A percentile compares a stretch with the other conserved stretches of the same genome.
Conservation (phyloP, 306 rosid genomes). For the Neltuma alba region DNA sequence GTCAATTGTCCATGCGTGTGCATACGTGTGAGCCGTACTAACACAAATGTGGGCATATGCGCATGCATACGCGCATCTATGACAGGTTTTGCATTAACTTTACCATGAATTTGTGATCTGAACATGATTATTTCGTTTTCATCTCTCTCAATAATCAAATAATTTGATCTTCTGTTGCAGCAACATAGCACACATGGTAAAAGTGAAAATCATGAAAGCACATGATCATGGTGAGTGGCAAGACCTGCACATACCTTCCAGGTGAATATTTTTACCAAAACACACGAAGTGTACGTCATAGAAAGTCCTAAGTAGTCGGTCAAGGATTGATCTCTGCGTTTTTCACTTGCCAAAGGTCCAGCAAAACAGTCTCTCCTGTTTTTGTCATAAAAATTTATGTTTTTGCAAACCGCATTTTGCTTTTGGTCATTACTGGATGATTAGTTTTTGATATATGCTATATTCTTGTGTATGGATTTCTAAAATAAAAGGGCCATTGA, state of each 20-base stretch:
- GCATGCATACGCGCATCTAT: no score
- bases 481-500: neutral
- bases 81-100: no score
- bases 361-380: neutral
- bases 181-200: constrained; percentile 79
- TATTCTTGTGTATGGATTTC: neutral
- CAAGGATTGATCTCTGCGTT: neutral
- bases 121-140: neutral
- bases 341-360: constrained; percentile 14
- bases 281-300: neutral
- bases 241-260: constrained; percentile 69
- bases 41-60: no score
- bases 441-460: neutral
- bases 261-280: constrained; percentile 49
- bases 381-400: neutral
- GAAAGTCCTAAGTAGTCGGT: neutral
- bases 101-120: neutral
- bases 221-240: constrained; percentile 65
- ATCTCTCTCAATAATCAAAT: neutral
- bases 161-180: constrained; percentile 44
- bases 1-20: no score
- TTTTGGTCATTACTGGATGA: constrained; percentile 9
- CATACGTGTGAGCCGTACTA: no score
- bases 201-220: constrained; percentile 65
- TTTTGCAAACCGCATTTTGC: constrained; percentile 18